These are phyloP conservation scores for Syzygium grande DNA, from an alignment of 345 rosid species.

Conservation along the genomic window DNA sequence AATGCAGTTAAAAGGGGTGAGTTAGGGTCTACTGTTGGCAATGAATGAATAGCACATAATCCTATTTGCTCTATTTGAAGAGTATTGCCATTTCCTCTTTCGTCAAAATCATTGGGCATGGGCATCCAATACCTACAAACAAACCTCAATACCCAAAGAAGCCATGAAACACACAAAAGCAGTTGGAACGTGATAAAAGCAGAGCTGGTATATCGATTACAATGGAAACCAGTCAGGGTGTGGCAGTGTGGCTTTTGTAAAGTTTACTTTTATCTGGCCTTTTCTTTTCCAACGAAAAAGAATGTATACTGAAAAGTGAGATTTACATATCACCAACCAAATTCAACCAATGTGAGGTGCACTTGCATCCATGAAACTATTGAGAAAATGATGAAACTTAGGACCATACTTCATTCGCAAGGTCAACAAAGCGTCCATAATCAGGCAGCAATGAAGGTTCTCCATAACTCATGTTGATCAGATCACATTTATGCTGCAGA, in stretches of 20 bases:
- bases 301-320: neutral
- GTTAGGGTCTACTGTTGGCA: neutral
- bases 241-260: neutral
- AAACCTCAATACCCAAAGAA: neutral
- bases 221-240: neutral
- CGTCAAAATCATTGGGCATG: neutral
- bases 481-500: conserved; percentile 92
- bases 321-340: neutral
- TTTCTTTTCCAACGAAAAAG: neutral
- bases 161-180: neutral
- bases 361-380: neutral
- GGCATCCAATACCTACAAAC: neutral
- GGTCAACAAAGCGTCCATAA: conserved; percentile 96
- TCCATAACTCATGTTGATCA: conserved; percentile 99
- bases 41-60: neutral
- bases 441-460: conserved; percentile 81
- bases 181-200: neutral
- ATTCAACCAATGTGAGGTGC: neutral
- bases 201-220: neutral
- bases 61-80: neutral
- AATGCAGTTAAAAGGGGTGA: neutral
- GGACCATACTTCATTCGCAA: conserved; percentile 71
- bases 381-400: conserved; percentile 4
- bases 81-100: neutral
- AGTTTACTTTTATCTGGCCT: neutral